Evolutionary conservation across 2,329 filamentous ascomycete species (phyloP).

Genomic region (Lachnellula hyalina): DNA sequence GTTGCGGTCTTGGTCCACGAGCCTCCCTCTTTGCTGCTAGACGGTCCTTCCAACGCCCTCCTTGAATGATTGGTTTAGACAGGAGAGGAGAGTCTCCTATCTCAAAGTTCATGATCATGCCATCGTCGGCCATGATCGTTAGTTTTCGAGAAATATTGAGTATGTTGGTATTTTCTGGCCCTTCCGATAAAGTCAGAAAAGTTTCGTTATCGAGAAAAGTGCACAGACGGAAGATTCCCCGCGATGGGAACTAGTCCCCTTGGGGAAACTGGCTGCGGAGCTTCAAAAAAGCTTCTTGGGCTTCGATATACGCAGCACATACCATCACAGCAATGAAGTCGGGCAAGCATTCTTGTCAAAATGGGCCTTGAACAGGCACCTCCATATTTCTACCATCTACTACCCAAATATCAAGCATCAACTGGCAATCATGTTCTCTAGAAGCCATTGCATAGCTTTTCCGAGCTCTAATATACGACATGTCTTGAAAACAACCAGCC

Average conservation of each 20-base stretch:
- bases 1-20: slow-evolving; percentile 36
- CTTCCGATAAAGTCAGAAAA: slow-evolving; percentile 17
- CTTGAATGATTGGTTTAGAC: slow-evolving; percentile 64
- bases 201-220: slow-evolving; percentile 17
- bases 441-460: not conserved
- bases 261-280: not conserved
- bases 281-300: slow-evolving; percentile 15
- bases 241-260: slow-evolving; percentile 12
- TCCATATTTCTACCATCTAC: not conserved
- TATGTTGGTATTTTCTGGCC: not conserved
- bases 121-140: slow-evolving; percentile 78
- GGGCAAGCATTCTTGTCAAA: slow-evolving; percentile 5
- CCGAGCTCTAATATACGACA: not conserved
- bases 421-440: slow-evolving; percentile 10
- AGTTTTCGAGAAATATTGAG: not conserved
- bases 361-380: slow-evolving; percentile 25
- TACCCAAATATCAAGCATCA: not conserved
- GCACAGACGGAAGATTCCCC: slow-evolving; percentile 10
- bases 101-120: slow-evolving; percentile 90
- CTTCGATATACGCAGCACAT: slow-evolving; percentile 30
- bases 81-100: slow-evolving; percentile 63
- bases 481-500: slow-evolving; percentile 1
- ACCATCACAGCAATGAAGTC: slow-evolving; percentile 26
- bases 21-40: slow-evolving; percentile 70
- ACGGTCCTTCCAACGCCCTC: slow-evolving; percentile 89